phyloP scores from a whole-genome alignment of 108 stramenopile species.

The Stephanodiscus triporus region DNA sequence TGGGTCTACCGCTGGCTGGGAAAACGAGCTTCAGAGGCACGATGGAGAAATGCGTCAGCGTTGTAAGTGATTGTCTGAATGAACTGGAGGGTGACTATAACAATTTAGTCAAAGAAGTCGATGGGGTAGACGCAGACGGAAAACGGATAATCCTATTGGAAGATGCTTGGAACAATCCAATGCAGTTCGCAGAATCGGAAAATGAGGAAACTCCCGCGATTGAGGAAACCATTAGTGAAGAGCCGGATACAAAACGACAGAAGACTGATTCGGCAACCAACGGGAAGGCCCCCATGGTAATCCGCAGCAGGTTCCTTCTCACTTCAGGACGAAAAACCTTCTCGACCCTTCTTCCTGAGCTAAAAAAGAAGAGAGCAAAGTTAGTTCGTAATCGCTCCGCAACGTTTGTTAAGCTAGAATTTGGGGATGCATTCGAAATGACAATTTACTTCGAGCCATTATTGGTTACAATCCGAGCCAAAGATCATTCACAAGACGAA shows the following conservation, averaged over 20 bases:
- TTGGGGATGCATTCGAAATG: conserved; percentile 80
- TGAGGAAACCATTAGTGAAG: conserved; percentile 13
- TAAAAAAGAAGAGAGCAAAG: conserved; percentile 65
- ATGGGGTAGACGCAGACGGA: conserved; percentile 21
- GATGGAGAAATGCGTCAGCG: conserved; percentile 17
- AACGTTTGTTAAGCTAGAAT: conserved; percentile 63
- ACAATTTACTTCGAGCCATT: conserved; percentile 76
- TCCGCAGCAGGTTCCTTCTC: conserved; percentile 59
- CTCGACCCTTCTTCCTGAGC: conserved; percentile 61
- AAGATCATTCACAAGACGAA: not conserved
- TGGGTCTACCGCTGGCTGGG: conserved; percentile 18
- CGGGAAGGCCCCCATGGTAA: conserved; percentile 24
- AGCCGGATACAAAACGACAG: conserved; percentile 37
- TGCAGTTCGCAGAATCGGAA: conserved; percentile 43
- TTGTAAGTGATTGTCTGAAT: conserved; percentile 17
- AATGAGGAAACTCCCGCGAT: conserved; percentile 15
- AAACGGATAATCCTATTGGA: conserved; percentile 52
- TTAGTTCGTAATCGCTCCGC: conserved; percentile 46
- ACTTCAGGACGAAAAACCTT: conserved; percentile 58
- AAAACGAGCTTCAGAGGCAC: conserved; percentile 28
- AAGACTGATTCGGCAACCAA: conserved; percentile 3
- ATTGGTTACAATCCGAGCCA: conserved; percentile 69
- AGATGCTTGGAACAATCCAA: conserved; percentile 80
- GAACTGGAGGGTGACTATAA: conserved; percentile 30
- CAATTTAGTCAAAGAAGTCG: conserved; percentile 30